Evolutionary conservation across 768 basidiomycete species (phyloP).

Genomic region (Chalciporus piperatus): DNA sequence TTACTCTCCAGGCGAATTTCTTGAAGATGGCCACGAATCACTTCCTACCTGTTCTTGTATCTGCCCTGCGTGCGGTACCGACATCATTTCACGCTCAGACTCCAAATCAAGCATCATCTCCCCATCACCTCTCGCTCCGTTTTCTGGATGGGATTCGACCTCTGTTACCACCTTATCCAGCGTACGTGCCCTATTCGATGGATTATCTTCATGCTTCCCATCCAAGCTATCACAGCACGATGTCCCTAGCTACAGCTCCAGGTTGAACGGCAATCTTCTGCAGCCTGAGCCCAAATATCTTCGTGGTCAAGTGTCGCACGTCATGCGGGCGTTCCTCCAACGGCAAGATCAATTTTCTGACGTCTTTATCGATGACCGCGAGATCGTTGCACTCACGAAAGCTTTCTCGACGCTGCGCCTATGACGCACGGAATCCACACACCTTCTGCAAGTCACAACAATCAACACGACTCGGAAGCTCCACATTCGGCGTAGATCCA

Average conservation of each 20-base stretch:
- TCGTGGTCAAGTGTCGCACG: constrained; percentile 19
- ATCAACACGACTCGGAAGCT: no score
- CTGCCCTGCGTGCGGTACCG: not conserved
- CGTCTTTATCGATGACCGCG: constrained; percentile 10
- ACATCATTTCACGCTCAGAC: not conserved
- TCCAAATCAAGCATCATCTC: not conserved
- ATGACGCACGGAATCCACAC: not conserved
- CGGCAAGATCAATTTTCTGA: constrained; percentile 6
- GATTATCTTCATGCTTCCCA: not conserved
- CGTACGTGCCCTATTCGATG: constrained; percentile 1
- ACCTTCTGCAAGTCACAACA: no score
- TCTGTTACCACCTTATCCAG: constrained; percentile 8
- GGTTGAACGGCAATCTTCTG: constrained; percentile 6
- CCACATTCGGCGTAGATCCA: no score
- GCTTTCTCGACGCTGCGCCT: constrained; percentile 24
- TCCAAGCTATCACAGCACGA: constrained; percentile 6
- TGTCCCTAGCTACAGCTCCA: constrained; percentile 6
- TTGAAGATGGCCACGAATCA: not conserved
- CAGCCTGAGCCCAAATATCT: constrained; percentile 11
- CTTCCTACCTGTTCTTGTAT: not conserved
- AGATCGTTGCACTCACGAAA: constrained; percentile 14
- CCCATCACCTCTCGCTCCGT: not conserved
- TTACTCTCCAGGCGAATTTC: not conserved
- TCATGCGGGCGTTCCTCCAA: constrained; percentile 21
- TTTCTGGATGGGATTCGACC: not conserved